Base-by-base conservation (phyloP, 352 stramenopile genomes). In the Pythium aphanidermatum region DNA sequence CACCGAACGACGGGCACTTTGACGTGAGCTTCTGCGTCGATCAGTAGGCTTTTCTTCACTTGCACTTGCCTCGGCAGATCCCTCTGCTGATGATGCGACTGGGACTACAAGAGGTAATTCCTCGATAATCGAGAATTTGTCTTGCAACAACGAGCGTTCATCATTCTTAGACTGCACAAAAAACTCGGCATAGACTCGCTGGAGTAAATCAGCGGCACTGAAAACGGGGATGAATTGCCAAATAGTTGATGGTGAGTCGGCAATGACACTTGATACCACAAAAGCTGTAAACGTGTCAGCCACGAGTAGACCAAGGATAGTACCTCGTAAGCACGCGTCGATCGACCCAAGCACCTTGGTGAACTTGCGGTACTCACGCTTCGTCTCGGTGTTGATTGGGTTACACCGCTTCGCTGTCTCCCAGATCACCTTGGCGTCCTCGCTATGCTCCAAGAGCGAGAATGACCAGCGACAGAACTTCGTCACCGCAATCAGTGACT, bases 401-500 rank as follows among this genome's bases (percentile, higher is more conserved):
- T 74, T 88, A 54, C 80, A 92, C 5, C 82, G 77, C 58, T 92
- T 92, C 28, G 82, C 70, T 11, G 82, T 91, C 50, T 94, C 82
- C 74, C 75, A 92, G 38, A 94, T 90, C 16, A 94, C 79, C 49
- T 94, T 94, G 17, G 83, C 80, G 32, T 94, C 83, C 11, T 68
- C 72, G 43, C 80, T 86, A 46, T 92, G 77, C 44, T 92, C 80
- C 25, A 94, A 54, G 29, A 94, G 67, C 8, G 75, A 85, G 48
- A 92, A 94, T 38, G 83, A 92, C 83, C 83, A 94, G 33, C 82
- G 71, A 30, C 75, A 90, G 47, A 94, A 94, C 55, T 89, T 94
- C 0, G 81, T 87, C 26, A 91, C 67, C 10, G 74, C 73, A 28
- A 63, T 61, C 17, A 94, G 50, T 6, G 82, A 94, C 30, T 75